Evolutionary conservation across 1,284 basidiomycete genomes (phyloP).

Genomic region (Tilletia horrida): DNA sequence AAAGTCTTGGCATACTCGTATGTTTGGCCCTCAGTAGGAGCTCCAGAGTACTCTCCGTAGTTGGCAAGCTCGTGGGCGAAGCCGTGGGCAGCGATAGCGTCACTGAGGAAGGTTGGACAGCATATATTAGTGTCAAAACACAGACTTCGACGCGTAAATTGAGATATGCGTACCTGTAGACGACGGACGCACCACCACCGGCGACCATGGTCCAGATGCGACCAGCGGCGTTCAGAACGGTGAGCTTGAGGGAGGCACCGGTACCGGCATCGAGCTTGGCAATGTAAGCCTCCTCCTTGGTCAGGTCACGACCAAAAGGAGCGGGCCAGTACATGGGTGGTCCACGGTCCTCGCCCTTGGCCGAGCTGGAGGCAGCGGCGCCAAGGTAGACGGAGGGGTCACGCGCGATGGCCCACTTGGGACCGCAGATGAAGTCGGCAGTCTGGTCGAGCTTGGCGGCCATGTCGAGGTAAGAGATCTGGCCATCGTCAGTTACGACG

Average conservation of each 20-base stretch:
- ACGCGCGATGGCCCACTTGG: constrained; percentile 97
- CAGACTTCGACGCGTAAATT: neutral
- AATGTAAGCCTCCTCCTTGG: constrained; percentile 98
- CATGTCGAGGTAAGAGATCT: constrained; percentile 97
- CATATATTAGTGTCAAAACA: constrained; percentile 56
- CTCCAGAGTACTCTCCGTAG: constrained; percentile 99
- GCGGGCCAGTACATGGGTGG: constrained; percentile 97
- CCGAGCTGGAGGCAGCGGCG: constrained; percentile 19
- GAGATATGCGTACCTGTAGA: constrained; percentile 60
- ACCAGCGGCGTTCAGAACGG: constrained; percentile 88
- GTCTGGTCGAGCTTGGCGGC: constrained; percentile 97
- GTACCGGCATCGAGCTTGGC: constrained; percentile 96
- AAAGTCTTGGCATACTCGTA: constrained; percentile 99
- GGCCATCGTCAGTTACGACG: constrained; percentile 81
- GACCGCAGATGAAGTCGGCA: constrained; percentile 94
- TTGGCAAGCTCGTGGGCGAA: constrained; percentile 97
- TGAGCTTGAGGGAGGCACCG: constrained; percentile 95
- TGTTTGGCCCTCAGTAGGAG: constrained; percentile 95
- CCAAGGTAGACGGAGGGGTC: constrained; percentile 70
- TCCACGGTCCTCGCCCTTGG: constrained; percentile 60
- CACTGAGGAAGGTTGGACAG: constrained; percentile 56
- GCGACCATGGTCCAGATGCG: constrained; percentile 99
- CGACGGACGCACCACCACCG: constrained; percentile 72
- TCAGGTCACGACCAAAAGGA: constrained; percentile 95
- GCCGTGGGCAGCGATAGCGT: constrained; percentile 93